Percentiles rank a stretch among this genome's conserved stretches.
Conservation (phyloP, 805 yeast genomes). For the Candida parachauliodes region DNA sequence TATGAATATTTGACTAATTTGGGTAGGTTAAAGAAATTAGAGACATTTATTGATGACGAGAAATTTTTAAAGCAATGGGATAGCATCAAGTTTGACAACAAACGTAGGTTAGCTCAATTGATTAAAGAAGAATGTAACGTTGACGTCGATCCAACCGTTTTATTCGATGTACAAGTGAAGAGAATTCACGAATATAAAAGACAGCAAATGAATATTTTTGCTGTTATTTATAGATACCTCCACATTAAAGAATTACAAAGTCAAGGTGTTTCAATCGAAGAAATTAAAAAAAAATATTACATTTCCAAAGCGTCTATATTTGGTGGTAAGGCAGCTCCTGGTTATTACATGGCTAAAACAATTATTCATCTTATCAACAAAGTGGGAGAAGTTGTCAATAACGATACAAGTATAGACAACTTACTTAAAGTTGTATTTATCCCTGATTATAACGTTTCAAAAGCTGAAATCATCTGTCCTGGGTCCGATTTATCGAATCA, state of each 20-base stretch:
- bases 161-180: conserved; percentile 91
- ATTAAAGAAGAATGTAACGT: conserved; percentile 63
- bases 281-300: conserved; percentile 56
- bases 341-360: conserved; percentile 90
- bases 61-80: conserved; percentile 71
- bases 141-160: conserved; percentile 65
- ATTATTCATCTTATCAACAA: conserved; percentile 82
- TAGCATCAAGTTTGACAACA: conserved; percentile 65
- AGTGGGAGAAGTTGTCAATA: conserved; percentile 77
- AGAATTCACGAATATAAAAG: conserved; percentile 95
- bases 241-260: conserved; percentile 65
- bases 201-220: conserved; percentile 89
- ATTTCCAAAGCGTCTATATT: conserved; percentile 76
- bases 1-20: conserved; percentile 68
- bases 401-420: conserved; percentile 69
- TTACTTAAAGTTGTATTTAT: conserved; percentile 81
- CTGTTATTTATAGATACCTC: conserved; percentile 80
- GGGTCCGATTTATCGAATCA: conserved; percentile 91
- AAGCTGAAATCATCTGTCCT: conserved; percentile 87
- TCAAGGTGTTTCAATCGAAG: conserved; percentile 39
- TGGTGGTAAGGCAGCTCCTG: conserved; percentile 98
- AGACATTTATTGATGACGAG: conserved; percentile 61
- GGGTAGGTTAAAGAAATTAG: conserved; percentile 62
- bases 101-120: conserved; percentile 60
- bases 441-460: conserved; percentile 91